These are phyloP conservation scores for Phycomyces nitens DNA, from an alignment of 192 early-diverging fungal species.

Conservation along the genomic window DNA sequence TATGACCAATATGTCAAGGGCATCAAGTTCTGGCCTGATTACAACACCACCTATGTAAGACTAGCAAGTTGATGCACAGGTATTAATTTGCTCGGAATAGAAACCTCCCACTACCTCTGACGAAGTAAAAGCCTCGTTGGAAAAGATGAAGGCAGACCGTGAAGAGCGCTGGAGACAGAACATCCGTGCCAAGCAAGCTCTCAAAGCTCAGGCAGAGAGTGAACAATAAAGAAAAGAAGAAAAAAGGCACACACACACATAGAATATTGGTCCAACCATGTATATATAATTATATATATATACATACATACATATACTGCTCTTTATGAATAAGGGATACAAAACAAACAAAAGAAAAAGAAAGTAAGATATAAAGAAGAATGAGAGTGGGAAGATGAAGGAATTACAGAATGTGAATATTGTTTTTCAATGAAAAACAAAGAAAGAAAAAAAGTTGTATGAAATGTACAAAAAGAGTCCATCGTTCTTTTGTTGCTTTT, in stretches of 20 bases:
- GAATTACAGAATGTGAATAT: not conserved
- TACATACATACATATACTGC: no score
- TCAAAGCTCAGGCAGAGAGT: constrained; percentile 13
- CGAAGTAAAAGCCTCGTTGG: constrained; percentile 34
- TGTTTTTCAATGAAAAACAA: not conserved
- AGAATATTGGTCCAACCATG: no score
- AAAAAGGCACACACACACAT: not conserved
- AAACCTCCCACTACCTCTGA: constrained; percentile 38
- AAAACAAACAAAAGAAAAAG: not conserved
- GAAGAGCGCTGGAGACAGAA: constrained; percentile 33
- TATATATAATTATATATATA: no score
- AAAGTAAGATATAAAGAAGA: no score
- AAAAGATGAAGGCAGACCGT: constrained; percentile 36
- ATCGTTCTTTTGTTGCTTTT: not conserved
- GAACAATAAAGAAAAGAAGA: not conserved
- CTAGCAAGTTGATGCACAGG: not conserved
- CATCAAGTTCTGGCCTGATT: constrained; percentile 43
- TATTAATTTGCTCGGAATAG: constrained; percentile 25
- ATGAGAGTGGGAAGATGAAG: not conserved
- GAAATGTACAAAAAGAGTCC: not conserved
- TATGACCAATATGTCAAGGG: constrained; percentile 44
- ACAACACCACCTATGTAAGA: constrained; percentile 33
- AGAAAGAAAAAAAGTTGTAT: not conserved
- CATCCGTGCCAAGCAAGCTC: constrained; percentile 3
- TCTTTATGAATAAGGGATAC: not conserved